Base-by-base conservation (phyloP, 495 filamentous ascomycete species). In the Penicillium daleae region DNA sequence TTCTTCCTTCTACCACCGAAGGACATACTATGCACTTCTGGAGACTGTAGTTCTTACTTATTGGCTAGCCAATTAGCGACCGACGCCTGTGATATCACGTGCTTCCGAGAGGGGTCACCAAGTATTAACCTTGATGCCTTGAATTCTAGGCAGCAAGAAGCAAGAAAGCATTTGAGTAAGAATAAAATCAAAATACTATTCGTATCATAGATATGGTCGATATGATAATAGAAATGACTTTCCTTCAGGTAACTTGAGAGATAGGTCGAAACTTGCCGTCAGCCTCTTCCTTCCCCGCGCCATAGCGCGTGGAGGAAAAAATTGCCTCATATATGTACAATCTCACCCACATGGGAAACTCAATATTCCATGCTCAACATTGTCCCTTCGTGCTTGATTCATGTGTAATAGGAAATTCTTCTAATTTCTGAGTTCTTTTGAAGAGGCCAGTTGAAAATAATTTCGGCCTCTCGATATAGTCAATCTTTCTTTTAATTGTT, bases 261-360 rank as follows among this genome's bases (percentile, higher is more conserved):
- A 46, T 46, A 46, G 19, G 21, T 10, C 40, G 6, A 9, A 22
- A 12, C 6, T n/a, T 22, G 21, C 19, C 40, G n/a, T 46, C 21
- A 46, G 40, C 40, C 40, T 46, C 40, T 39, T 39, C 40, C n/a
- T 46, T 19, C 33, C 39, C 54, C 33, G 35, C 35, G 6, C 24
- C 9, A 39, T 39, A 22, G 13, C 15, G 35, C 40, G 33, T 62
- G 60, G 60, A 55, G 53, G 24, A 40, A 24, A 62, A 22, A 62
- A 62, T 57, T 62, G 60, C 60, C 60, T 62, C 60, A 29, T 62
- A 57, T 13, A 50, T 27, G 22, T 26, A 29, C 8, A 37, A 61
- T 26, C 21, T 33, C 58, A 29, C 54, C 54, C 37, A 17, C 24
- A 19, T 13, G 42, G 3, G 1, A 22, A 9, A 13, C 3, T 12